Evolutionary conservation across 1,284 basidiomycete genomes (phyloP), one percentile per base, ranked within the genome.

Genomic region (Tilletia indica): DNA sequence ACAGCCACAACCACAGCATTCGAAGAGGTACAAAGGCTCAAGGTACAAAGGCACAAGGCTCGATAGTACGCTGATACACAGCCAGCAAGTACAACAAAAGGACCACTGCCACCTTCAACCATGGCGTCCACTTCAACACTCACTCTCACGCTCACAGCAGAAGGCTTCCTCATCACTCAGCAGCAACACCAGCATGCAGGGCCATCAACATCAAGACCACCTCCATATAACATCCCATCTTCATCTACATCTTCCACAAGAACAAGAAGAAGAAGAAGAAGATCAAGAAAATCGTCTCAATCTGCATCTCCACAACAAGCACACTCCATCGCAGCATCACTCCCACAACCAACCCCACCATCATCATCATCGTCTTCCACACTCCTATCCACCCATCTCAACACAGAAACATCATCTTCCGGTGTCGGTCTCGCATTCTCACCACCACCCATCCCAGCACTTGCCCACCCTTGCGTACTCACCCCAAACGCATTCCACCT

Each of bases 241-340:
- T 45, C 42, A 45, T 8, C 42, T 5, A 12, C 49, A 54, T 6
- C 21, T 16, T 19, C 51, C 12, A 12, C 51, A 25, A 19, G 12
- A n/a, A 6, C 19, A 54, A 19, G 11, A 25, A 54, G 51, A 19
- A 54, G 51, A 19, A 54, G 16, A 19, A 19, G 21, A 6, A 19
- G 19, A 16, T 6, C 58, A 39, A 34, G 31, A 34, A 63, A 31
- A 36, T 2, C 2, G 4, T 48, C 14, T 63, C 61, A 34, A 34
- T 19, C 61, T 58, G 56, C 16, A 34, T 14, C 9, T 9, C 56
- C 1, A 61, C n/a, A 11, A 19, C 31, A n/a, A 9, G 51, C 38
- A 34, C 31, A 11, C 61, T 63, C 61, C 61, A 63, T 63, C 12
- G 31, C 61, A 25, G 66, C 66, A 36, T 42, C 66, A 3, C 8